Conservation (phyloP, 345 rosid genomes). For the Raphanus sativus region DNA sequence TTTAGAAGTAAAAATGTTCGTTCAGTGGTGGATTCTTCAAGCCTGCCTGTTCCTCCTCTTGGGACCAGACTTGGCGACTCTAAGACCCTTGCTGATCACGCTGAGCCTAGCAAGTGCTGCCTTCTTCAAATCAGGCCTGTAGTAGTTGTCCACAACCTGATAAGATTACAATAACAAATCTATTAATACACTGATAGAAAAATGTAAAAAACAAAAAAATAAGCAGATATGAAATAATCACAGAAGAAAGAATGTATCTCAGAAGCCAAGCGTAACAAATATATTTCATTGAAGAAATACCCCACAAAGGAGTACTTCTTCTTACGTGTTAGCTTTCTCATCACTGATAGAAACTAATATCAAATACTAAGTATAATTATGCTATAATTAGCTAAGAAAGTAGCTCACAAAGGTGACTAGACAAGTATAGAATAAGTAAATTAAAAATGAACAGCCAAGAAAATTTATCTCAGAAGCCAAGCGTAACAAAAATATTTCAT, state of each 20-base stretch:
- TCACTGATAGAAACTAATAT: neutral
- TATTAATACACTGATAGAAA: neutral
- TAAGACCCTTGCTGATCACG: constrained; percentile 59
- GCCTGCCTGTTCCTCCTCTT: constrained; percentile 69
- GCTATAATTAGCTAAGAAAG: too few relatives aligned
- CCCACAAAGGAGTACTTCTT: constrained; percentile 3
- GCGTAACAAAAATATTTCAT: constrained; percentile 43
- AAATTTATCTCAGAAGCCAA: constrained; percentile 34
- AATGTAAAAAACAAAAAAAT: neutral
- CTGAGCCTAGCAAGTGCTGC: constrained; percentile 76
- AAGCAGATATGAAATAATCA: neutral
- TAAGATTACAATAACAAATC: neutral
- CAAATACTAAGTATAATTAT: neutral
- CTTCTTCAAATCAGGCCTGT: constrained; percentile 71
- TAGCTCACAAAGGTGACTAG: too few relatives aligned
- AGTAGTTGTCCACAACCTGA: constrained; percentile 68
- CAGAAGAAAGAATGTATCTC: constrained; percentile 23
- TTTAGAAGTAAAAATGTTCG: neutral
- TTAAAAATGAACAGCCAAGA: neutral
- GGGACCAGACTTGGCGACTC: constrained; percentile 66
- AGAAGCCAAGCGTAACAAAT: constrained; percentile 47
- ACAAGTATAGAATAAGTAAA: neutral
- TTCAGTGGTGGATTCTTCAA: neutral
- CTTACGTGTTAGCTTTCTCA: constrained; percentile 43
- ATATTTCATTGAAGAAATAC: constrained; percentile 36